These are phyloP conservation scores for Botrytis sinoallii DNA, from an alignment of 2,329 filamentous ascomycete species.

Conservation along the genomic window DNA sequence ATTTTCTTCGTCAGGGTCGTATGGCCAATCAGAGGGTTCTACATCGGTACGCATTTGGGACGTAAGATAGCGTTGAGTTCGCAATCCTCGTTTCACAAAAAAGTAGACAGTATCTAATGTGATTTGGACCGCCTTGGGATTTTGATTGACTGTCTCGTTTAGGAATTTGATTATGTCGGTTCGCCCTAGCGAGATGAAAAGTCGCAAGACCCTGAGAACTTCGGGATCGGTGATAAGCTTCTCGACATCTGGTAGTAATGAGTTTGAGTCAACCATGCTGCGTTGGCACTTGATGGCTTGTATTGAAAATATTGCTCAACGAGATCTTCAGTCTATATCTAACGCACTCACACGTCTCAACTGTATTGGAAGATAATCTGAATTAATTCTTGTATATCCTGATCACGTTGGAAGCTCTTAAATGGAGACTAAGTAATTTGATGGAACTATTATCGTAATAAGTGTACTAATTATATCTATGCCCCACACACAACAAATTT, in stretches of 20 bases:
- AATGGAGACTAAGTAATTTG: neutral
- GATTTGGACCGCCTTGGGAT: too few species aligned
- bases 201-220: too few species aligned
- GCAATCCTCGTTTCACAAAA: too few species aligned
- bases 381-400: too few species aligned
- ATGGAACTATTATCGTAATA: rapidly evolving
- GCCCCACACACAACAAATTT: too few species aligned
- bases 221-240: too few species aligned
- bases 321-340: rapidly evolving
- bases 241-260: neutral
- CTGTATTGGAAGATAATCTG: neutral
- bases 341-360: neutral
- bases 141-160: too few species aligned
- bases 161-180: too few species aligned
- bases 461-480: neutral
- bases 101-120: too few species aligned
- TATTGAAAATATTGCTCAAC: neutral
- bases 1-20: rapidly evolving
- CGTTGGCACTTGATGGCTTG: neutral
- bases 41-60: too few species aligned
- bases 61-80: too few species aligned
- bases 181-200: too few species aligned
- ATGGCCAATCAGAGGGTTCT: neutral
- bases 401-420: neutral
- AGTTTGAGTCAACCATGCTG: neutral